Base-by-base conservation (phyloP, 306 rosid species). In the Trifolium fragiferum region DNA sequence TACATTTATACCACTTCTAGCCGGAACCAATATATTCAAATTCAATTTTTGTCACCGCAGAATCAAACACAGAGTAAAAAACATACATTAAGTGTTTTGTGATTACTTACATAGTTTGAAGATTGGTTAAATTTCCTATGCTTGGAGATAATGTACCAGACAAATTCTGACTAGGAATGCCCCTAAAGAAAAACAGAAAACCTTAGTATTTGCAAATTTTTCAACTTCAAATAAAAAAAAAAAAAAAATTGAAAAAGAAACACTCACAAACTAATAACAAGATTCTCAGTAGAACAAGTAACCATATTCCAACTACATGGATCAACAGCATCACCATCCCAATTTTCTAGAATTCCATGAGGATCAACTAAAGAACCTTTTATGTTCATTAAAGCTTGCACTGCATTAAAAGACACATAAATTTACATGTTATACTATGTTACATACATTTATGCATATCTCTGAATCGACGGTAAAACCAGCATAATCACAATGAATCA, bases 291-390 rank as follows among this genome's bases (percentile, higher is more conserved):
- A 1, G 98, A 94, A 84, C 98, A 94, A 41, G 95, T 91, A 75
- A 94, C 95, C 98, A 94, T 94, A 33, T 90, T 94, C 98, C 98
- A 94, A 73, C 97, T 91, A 89, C 98, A 94, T 72, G 98, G 98
- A 85, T 94, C 98, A 85, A 94, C 98, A 55, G 98, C 84, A 62
- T 90, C 89, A 13, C 76, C 91, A 81, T 94, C 98, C 98, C 97
- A 94, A 75, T 90, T 90, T 19, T 92, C 96, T 33, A 94, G 80
- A 71, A 92, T 90, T 16, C 95, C 97, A 86, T 86, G 96, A 68
- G 98, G 98, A 88, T 93, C 98, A 85, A 70, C 77, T 30, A 93
- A 77, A 64, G 86, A 84, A 65, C 55, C 84, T 81, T 89, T 93
- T 71, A 93, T 86, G 35, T 85, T 86, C 84, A 93, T 91, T 78